Conservation (phyloP, 1,284 basidiomycete genomes). For the Moniliophthora roreri region DNA sequence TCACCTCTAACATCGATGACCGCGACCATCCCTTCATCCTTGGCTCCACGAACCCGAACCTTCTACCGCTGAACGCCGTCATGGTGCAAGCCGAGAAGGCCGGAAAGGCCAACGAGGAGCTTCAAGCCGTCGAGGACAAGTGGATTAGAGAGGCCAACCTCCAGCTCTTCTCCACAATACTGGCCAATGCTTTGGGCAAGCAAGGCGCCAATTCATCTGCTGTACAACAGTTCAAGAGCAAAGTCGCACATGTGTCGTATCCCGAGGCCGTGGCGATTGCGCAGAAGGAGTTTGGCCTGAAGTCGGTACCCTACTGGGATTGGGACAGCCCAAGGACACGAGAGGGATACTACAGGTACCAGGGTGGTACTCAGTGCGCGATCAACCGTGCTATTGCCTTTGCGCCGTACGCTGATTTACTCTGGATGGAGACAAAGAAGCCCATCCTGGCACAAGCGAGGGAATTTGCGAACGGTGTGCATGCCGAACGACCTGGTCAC, state of each 20-base stretch:
- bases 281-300: conserved; percentile 78
- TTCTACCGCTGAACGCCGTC: conserved; percentile 72
- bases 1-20: conserved; percentile 95
- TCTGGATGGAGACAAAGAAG: conserved; percentile 99
- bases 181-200: conserved; percentile 71
- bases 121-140: conserved; percentile 87
- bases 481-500: conserved; percentile 77
- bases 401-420: conserved; percentile 88
- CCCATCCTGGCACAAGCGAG: conserved; percentile 94
- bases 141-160: conserved; percentile 83
- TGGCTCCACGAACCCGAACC: conserved; percentile 78
- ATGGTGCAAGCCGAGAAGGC: conserved; percentile 84
- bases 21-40: conserved; percentile 97
- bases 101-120: conserved; percentile 77
- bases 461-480: conserved; percentile 91
- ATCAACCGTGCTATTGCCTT: conserved; percentile 92
- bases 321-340: conserved; percentile 95
- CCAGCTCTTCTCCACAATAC: conserved; percentile 75
- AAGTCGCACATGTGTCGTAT: conserved; percentile 69
- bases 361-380: conserved; percentile 94
- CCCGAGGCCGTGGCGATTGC: conserved; percentile 75
- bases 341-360: conserved; percentile 96
- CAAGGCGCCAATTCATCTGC: conserved; percentile 52
- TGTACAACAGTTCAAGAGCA: conserved; percentile 60
- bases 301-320: conserved; percentile 78